Evolutionary conservation across 257 asterid species (phyloP).

Genomic region (Solanum sejunctum): DNA sequence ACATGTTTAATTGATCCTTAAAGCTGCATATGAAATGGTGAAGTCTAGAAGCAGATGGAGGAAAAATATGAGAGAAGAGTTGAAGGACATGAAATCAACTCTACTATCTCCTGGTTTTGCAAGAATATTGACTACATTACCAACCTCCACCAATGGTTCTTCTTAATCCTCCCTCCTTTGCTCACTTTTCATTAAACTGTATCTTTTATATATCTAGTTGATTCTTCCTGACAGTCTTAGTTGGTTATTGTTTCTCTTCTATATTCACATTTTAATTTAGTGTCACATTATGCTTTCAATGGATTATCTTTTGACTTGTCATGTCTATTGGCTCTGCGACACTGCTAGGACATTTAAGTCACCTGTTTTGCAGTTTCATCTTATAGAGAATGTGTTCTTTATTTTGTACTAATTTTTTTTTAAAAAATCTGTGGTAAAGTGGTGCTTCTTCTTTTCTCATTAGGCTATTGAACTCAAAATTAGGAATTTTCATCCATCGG

Average conservation of each 20-base stretch:
- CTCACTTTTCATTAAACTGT: background rate
- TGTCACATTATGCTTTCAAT: background rate
- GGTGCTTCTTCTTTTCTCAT: background rate
- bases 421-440: background rate
- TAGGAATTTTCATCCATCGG: background rate
- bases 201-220: background rate
- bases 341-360: background rate
- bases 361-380: background rate
- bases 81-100: background rate
- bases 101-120: background rate
- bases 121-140: background rate
- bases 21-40: background rate
- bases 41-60: background rate
- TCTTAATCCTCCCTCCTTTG: background rate
- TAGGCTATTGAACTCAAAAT: background rate
- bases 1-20: background rate
- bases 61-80: background rate
- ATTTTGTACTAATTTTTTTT: background rate
- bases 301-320: background rate
- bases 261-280: background rate
- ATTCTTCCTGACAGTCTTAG: background rate
- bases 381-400: background rate
- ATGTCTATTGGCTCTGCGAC: background rate
- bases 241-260: background rate
- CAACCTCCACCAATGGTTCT: background rate